Evolutionary conservation across 2,329 filamentous ascomycete genomes (phyloP).

Genomic region (Fusarium sp.): DNA sequence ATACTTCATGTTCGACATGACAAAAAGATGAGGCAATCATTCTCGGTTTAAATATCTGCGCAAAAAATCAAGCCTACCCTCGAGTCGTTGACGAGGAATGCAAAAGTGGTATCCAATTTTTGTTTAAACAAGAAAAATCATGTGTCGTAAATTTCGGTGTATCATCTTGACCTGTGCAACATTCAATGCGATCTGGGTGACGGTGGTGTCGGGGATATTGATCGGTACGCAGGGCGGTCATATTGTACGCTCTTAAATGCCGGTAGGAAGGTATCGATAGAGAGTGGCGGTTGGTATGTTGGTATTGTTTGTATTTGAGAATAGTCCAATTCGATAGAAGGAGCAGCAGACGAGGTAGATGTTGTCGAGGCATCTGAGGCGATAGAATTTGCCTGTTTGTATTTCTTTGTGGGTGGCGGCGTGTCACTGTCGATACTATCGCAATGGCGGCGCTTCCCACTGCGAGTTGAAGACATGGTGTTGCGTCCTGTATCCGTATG

Average conservation of each 20-base stretch:
- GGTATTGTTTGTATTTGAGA: slow-evolving; percentile 10
- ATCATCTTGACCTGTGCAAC: background rate
- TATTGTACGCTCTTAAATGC: slow-evolving; percentile 43
- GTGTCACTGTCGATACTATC: slow-evolving; percentile 36
- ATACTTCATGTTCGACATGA: slow-evolving; percentile 25
- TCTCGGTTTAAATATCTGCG: slow-evolving; percentile 28
- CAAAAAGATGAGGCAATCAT: slow-evolving; percentile 18
- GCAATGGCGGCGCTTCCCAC: slow-evolving; percentile 42
- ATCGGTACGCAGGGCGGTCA: slow-evolving; percentile 34
- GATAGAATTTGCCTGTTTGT: slow-evolving; percentile 44
- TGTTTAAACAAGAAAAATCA: slow-evolving; percentile 21
- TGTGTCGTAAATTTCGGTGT: slow-evolving; percentile 9
- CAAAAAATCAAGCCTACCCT: slow-evolving; percentile 28
- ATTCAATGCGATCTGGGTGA: slow-evolving; percentile 44
- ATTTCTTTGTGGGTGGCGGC: slow-evolving; percentile 44
- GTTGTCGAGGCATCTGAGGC: slow-evolving; percentile 40
- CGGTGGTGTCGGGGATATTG: slow-evolving; percentile 43
- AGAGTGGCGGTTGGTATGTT: slow-evolving; percentile 27
- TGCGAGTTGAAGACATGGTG: slow-evolving; percentile 35
- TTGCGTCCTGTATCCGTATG: slow-evolving; percentile 14
- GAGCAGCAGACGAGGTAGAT: slow-evolving; percentile 28
- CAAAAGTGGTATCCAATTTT: slow-evolving; percentile 36
- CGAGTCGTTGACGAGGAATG: slow-evolving; percentile 21
- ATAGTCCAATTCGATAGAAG: slow-evolving; percentile 34
- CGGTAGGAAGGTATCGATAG: slow-evolving; percentile 35